phyloP scores from a whole-genome alignment of 1,284 basidiomycete genomes.

The Cutaneotrichosporon cutaneum region DNA sequence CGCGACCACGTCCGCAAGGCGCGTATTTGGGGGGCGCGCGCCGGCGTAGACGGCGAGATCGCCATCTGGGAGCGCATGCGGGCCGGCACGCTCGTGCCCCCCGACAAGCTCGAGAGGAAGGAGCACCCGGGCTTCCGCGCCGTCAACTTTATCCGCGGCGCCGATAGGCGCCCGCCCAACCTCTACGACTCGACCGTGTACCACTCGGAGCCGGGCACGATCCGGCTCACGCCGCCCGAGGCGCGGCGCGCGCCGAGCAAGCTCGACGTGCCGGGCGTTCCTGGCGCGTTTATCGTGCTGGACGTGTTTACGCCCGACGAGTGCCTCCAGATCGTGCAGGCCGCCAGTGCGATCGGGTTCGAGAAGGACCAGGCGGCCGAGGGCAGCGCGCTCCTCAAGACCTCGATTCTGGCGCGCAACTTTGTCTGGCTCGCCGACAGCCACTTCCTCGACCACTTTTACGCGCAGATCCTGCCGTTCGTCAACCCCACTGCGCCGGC shows the following conservation, averaged over 20 bases:
- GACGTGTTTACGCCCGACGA: slow-evolving; percentile 57
- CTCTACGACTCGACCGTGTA: slow-evolving; percentile 58
- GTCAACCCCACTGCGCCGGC: slow-evolving; percentile 49
- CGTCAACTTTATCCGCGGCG: slow-evolving; percentile 51
- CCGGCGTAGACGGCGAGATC: slow-evolving; percentile 32
- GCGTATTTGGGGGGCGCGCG: slow-evolving; percentile 43
- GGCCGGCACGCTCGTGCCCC: slow-evolving; percentile 33
- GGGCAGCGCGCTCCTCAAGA: slow-evolving; percentile 55
- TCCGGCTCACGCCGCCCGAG: slow-evolving; percentile 51
- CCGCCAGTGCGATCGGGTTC: slow-evolving; percentile 57
- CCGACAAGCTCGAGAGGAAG: slow-evolving; percentile 14
- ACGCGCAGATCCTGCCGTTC: slow-evolving; percentile 54
- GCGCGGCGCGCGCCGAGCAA: slow-evolving; percentile 26
- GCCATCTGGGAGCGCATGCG: slow-evolving; percentile 46
- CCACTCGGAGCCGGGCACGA: slow-evolving; percentile 53
- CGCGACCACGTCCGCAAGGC: slow-evolving; percentile 24
- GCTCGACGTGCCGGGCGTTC: slow-evolving; percentile 53
- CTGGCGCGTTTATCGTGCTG: slow-evolving; percentile 57
- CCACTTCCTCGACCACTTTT: slow-evolving; percentile 55
- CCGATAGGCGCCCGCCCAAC: slow-evolving; percentile 56
- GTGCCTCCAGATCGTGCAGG: slow-evolving; percentile 56
- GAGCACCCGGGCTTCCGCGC: slow-evolving; percentile 38
- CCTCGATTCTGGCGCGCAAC: slow-evolving; percentile 58
- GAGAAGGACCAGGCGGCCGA: slow-evolving; percentile 58
- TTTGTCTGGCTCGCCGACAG: slow-evolving; percentile 60